A percentile compares a stretch with the other conserved stretches of the same genome.
phyloP scores from a whole-genome alignment of 257 asterid genomes.

The Fraxinus pennsylvanica region DNA sequence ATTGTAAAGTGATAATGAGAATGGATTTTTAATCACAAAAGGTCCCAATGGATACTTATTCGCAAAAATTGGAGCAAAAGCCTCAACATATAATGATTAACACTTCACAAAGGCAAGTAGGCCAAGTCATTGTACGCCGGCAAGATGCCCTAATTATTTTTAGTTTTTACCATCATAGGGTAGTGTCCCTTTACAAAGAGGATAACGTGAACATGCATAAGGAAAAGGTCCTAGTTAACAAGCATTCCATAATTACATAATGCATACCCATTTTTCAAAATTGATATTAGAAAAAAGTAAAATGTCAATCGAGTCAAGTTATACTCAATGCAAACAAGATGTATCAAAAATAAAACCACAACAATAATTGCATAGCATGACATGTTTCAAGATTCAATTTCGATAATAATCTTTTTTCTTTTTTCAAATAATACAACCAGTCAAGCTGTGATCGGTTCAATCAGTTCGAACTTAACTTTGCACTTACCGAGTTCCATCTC shows the following conservation, averaged over 20 bases:
- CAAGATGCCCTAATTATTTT: constrained; percentile 32
- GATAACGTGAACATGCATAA: constrained; percentile 23
- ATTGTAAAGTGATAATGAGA: constrained; percentile 11
- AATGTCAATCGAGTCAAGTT: too few relatives aligned
- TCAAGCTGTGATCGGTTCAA: too few relatives aligned
- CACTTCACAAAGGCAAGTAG: constrained; percentile 32
- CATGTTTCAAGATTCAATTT: too few relatives aligned
- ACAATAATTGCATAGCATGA: too few relatives aligned
- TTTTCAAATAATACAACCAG: too few relatives aligned
- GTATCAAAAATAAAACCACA: too few relatives aligned
- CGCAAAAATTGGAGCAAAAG: constrained; percentile 29
- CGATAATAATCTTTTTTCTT: too few relatives aligned
- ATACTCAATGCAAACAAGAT: too few relatives aligned
- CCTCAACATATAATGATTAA: constrained; percentile 29
- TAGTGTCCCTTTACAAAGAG: constrained; percentile 15
- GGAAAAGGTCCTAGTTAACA: constrained; percentile 10
- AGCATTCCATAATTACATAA: constrained; percentile 18
- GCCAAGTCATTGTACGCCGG: constrained; percentile 15
- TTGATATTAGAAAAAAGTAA: too few relatives aligned
- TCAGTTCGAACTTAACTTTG: too few relatives aligned
- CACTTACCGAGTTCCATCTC: too few relatives aligned
- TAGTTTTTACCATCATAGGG: background rate
- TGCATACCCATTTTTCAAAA: background rate
- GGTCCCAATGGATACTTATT: constrained; percentile 29
- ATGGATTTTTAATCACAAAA: constrained; percentile 13